These are phyloP conservation scores for Andrographis paniculata DNA, from an alignment of 305 asterid genomes.

Conservation along the genomic window DNA sequence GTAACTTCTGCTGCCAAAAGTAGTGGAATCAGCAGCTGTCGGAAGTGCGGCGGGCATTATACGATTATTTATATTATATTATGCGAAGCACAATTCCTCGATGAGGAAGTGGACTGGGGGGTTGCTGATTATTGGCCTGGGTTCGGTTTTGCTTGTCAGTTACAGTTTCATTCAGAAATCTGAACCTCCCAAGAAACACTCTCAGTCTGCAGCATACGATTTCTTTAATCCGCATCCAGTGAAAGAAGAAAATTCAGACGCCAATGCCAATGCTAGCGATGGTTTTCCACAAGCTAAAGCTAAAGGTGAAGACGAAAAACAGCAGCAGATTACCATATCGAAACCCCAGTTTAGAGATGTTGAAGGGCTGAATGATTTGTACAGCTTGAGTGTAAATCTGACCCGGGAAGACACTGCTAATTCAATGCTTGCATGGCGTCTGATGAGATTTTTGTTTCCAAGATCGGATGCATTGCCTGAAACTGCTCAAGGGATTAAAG, in stretches of 20 bases:
- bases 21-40: no score
- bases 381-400: constrained; percentile 34
- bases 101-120: constrained; percentile 87
- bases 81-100: constrained; percentile 20
- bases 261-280: no score
- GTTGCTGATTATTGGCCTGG: constrained; percentile 42
- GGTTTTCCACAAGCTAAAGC: no score
- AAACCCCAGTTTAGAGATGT: constrained; percentile 36
- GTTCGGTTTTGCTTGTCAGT: constrained; percentile 43
- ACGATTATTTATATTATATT: no score
- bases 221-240: no score
- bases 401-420: constrained; percentile 31
- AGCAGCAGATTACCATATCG: constrained; percentile 23
- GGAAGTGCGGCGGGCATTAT: no score
- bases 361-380: constrained; percentile 48
- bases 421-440: constrained; percentile 49
- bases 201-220: neutral
- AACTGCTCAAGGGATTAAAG: constrained; percentile 72
- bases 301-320: constrained; percentile 12
- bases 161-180: constrained; percentile 40
- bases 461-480: constrained; percentile 84
- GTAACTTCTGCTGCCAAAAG: no score
- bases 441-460: constrained; percentile 55
- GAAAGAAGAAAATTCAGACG: no score
- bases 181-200: constrained; percentile 34